phyloP scores from a whole-genome alignment of 78 protist genomes.

The Cyanophora paradoxa region DNA sequence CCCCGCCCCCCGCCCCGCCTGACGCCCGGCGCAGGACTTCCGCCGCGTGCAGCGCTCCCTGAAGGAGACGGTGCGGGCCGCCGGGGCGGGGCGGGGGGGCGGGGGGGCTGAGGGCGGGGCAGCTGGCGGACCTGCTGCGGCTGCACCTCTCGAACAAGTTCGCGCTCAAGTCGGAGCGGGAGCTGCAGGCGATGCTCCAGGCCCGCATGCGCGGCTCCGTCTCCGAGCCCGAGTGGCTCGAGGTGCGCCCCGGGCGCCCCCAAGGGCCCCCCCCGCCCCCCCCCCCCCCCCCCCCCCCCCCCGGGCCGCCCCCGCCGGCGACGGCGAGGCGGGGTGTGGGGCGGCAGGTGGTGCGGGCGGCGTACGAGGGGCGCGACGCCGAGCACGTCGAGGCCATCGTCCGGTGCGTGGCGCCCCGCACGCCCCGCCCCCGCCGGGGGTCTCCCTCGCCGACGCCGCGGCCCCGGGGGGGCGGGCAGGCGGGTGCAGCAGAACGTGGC shows the following conservation, averaged over 20 bases:
- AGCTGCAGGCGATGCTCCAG: constrained; percentile 6
- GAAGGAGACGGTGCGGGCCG: background rate
- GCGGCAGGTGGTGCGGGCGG: too few species aligned
- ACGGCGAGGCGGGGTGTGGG: too few species aligned
- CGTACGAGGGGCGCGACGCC: too few species aligned
- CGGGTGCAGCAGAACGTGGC: too few species aligned
- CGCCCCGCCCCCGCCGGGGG: too few species aligned
- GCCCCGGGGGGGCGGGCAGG: too few species aligned
- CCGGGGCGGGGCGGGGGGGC: background rate
- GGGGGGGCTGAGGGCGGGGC: background rate
- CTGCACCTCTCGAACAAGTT: background rate
- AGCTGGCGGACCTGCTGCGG: background rate
- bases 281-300: background rate
- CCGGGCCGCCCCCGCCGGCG: background rate
- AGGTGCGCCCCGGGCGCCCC: background rate
- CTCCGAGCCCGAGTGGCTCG: background rate
- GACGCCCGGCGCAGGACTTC: background rate
- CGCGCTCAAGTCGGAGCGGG: constrained; percentile 6
- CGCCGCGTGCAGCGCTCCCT: background rate
- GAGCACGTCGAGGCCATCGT: too few species aligned
- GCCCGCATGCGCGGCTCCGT: background rate
- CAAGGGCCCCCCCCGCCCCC: background rate
- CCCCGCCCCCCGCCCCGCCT: too few species aligned
- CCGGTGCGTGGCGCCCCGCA: too few species aligned
- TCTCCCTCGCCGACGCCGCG: too few species aligned